phyloP scores from a whole-genome alignment of 768 basidiomycete genomes.

The Chiua virens region DNA sequence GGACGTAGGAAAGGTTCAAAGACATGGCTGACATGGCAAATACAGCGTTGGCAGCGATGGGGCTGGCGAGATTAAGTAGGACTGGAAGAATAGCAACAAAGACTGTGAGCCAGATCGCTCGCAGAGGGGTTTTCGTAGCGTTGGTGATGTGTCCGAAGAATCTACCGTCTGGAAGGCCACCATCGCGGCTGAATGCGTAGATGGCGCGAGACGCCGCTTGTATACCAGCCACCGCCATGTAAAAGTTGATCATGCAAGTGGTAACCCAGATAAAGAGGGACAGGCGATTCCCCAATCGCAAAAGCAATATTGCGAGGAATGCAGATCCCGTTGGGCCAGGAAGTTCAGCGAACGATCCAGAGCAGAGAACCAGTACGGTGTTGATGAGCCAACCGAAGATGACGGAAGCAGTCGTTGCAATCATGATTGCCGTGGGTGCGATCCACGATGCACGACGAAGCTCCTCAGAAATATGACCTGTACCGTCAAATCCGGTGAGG shows the following conservation, averaged over 20 bases:
- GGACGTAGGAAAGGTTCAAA: conserved; percentile 54
- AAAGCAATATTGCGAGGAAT: conserved; percentile 56
- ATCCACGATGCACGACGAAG: too few relatives aligned
- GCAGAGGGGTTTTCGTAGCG: conserved; percentile 53
- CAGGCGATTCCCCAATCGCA: conserved; percentile 52
- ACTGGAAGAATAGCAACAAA: conserved; percentile 43
- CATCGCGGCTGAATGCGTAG: conserved; percentile 58
- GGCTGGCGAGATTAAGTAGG: conserved; percentile 51
- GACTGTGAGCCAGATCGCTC: conserved; percentile 53
- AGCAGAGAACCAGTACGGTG: conserved; percentile 60
- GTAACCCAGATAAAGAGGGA: conserved; percentile 56
- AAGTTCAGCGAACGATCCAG: conserved; percentile 46
- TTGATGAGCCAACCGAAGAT: conserved; percentile 64
- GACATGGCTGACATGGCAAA: conserved; percentile 56
- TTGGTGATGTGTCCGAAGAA: conserved; percentile 50
- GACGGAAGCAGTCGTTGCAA: too few relatives aligned
- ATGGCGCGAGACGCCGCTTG: conserved; percentile 60
- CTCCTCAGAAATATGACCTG: conserved; percentile 40
- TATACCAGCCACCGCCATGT: conserved; percentile 48
- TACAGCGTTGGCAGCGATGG: conserved; percentile 54
- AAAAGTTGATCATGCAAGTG: conserved; percentile 61
- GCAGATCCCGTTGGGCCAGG: conserved; percentile 55
- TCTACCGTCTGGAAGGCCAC: conserved; percentile 56
- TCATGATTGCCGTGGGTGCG: too few relatives aligned
- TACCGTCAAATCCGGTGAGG: conserved; percentile 34